Base-by-base conservation (phyloP, 2,329 filamentous ascomycete genomes). In the Graphilbum sp. region DNA sequence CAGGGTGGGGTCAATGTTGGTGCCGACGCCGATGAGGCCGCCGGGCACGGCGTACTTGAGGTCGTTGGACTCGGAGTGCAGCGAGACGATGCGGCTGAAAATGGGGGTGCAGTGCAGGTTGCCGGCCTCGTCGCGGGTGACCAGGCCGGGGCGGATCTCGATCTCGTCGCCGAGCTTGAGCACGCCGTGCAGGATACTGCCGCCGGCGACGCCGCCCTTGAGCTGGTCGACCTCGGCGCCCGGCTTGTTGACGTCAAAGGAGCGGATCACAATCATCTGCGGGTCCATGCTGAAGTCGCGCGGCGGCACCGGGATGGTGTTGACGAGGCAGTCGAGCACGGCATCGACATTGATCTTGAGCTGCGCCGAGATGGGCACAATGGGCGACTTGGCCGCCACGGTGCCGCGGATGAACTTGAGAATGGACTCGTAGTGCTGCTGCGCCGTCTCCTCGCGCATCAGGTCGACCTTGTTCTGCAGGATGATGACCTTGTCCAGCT, bases 261-360 rank as follows among this genome's bases (percentile, higher is more conserved):
- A 96, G 60, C 90, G 85, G 59, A 98, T 98, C 56, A 98, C 79
- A 54, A 98, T 98, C 85, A 98, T 95, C 64, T 94, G 87, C 32
- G 90, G 90, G 48, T 88, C 83, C 51, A 81, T 75, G 49, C 76
- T 76, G 66, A 98, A 96, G 60, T 96, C 87, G 60, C 90, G 75
- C 43, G 80, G 64, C 15, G 90, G 90, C 10, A 96, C 79, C 20
- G 90, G 90, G 51, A 98, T 95, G 52, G 84, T 92, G 55, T 84
- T 86, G 59, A 95, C 84, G 47, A 98, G 83, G 52, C 86, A 79
- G 63, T 98, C 88, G 64, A 92, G 92, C 62, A 96, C 83, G 48
- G 88, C 87, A 58, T 98, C 90, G 55, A 98, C 94, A 69, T 98
- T 98, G 76, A 95, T 92, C 69, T 96, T 96, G 53, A 98, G 72